A percentile compares a stretch with the other conserved stretches of the same genome.
These are phyloP conservation scores for Albatrellus ellisii DNA, from an alignment of 768 basidiomycete species.

Conservation along the genomic window DNA sequence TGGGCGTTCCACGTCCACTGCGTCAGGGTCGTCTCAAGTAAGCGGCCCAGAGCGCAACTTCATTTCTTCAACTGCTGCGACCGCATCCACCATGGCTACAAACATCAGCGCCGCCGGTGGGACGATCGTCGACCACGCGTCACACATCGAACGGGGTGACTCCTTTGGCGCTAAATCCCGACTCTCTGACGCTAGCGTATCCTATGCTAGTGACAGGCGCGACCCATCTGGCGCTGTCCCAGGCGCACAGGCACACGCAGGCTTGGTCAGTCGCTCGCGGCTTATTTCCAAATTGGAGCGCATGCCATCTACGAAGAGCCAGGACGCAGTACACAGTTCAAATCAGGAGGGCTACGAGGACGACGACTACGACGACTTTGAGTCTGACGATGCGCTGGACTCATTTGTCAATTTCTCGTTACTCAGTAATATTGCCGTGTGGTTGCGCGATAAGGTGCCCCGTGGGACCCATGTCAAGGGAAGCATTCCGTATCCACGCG, in stretches of 20 bases:
- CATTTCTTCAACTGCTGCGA: constrained; percentile 9
- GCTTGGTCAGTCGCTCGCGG: constrained; percentile 11
- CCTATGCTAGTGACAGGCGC: background rate
- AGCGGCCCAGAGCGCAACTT: constrained; percentile 10
- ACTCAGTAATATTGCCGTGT: constrained; percentile 79
- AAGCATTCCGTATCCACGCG: constrained; percentile 78
- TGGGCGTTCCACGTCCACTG: constrained; percentile 7
- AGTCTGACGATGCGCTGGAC: constrained; percentile 37
- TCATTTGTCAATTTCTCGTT: constrained; percentile 84
- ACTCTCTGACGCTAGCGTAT: background rate
- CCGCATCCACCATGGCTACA: constrained; percentile 6
- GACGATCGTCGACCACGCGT: constrained; percentile 1
- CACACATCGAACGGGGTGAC: constrained; percentile 2
- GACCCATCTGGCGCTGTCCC: constrained; percentile 2
- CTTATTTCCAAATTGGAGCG: constrained; percentile 10
- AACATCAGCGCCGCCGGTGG: constrained; percentile 1
- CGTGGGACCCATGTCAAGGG: constrained; percentile 83
- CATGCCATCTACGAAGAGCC: constrained; percentile 21
- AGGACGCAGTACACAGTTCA: constrained; percentile 20
- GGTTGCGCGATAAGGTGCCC: constrained; percentile 82
- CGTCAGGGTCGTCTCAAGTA: constrained; percentile 4
- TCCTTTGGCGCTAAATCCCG: constrained; percentile 3
- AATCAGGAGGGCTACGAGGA: constrained; percentile 36
- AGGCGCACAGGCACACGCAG: constrained; percentile 3
- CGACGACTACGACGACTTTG: constrained; percentile 38